Evolutionary conservation across 1,284 basidiomycete species (phyloP), one percentile per base, ranked within the genome.

Genomic region (Mycena sp.): DNA sequence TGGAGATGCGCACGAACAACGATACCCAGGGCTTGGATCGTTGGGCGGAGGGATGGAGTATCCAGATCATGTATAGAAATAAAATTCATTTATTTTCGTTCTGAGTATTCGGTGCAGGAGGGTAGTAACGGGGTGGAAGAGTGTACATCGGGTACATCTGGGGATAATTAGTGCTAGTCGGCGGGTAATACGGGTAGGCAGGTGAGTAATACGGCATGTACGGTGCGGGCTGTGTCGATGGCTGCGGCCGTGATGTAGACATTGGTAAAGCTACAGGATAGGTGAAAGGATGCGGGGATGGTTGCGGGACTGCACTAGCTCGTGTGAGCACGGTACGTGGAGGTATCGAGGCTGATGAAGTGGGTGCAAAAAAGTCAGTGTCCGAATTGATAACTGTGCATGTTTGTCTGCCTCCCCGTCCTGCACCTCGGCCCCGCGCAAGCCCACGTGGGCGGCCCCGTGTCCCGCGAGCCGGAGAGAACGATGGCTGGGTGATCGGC

Each of bases 231-330:
- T 35, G 64, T 6, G 67, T 71, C 38, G 52, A 63, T 25, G 30
- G 63, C 4, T 61, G 71, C 12, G 35, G 65, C 4, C 45, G 46
- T 30, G 69, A 72, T 28, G 73, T 72, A 46, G 55, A 65, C 17
- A 37, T 26, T 14, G 21, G 23, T 38, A 32, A 30, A 2, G 32
- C 23, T n/a, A n/a, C n/a, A n/a, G n/a, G n/a, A n/a, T n/a, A n/a
- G 35, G 32, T 21, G 32, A 38, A 11, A 19, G 49, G 35, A 17
- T 48, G 14, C 28, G 40, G n/a, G 12, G 41, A 19, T 25, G 54
- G 35, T 17, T 45, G 43, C 6, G 44, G 30, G 6, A 9, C 12
- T 6, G 54, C 17, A 37, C 44, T 38, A 28, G 11, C 17, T 4
- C 44, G 32, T 14, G 32, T 56, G 12, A 23, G 7, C 43, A 56